phyloP scores from a whole-genome alignment of 2,329 filamentous ascomycete genomes.

The Calonectria montana region DNA sequence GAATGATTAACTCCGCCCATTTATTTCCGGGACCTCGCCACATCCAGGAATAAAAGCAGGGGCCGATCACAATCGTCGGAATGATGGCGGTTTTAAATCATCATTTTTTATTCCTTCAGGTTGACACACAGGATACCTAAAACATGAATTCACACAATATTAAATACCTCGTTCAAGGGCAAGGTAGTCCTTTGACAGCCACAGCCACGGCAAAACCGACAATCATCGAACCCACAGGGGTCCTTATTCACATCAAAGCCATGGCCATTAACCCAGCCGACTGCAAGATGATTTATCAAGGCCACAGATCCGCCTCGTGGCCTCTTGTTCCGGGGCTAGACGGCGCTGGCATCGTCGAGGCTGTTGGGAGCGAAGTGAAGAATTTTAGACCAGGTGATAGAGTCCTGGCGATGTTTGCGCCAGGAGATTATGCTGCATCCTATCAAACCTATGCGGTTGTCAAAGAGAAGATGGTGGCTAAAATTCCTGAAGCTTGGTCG shows the following conservation, averaged over 20 bases:
- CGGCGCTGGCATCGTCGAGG: neutral
- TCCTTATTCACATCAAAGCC: neutral
- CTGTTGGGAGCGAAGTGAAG: neutral
- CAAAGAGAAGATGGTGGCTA: neutral
- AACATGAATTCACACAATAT: neutral
- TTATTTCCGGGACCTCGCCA: too few relatives aligned
- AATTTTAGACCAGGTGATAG: neutral
- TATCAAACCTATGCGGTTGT: neutral
- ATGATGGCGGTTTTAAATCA: too few relatives aligned
- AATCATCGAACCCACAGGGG: neutral
- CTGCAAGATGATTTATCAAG: constrained; percentile 11
- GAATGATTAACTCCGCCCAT: too few relatives aligned
- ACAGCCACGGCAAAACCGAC: neutral
- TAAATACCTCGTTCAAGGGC: neutral
- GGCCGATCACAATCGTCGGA: too few relatives aligned
- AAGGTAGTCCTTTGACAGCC: neutral
- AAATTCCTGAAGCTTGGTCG: neutral
- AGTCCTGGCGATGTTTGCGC: neutral
- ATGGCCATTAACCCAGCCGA: constrained; percentile 9
- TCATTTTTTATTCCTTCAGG: too few relatives aligned
- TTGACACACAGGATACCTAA: neutral
- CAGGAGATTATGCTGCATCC: neutral
- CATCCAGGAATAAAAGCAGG: too few relatives aligned
- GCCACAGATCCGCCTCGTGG: neutral
- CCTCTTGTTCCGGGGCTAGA: constrained; percentile 1